Evolutionary conservation across 2,329 filamentous ascomycete species (phyloP), one percentile per base, ranked within the genome.

Genomic region (Diplodia scrobiculata): DNA sequence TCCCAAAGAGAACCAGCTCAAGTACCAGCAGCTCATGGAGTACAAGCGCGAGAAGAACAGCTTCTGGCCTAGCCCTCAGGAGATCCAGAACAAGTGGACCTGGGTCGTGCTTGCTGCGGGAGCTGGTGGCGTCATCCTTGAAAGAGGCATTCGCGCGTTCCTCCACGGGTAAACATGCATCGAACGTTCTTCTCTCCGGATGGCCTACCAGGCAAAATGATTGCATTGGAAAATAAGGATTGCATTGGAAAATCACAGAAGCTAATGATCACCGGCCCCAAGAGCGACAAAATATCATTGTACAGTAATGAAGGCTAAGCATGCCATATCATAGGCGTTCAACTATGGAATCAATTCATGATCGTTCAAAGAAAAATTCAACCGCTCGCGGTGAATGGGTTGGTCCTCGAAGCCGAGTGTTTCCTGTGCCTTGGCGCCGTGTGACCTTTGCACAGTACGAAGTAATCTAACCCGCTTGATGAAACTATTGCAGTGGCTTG

Each of bases 21-120:
- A 87, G 73, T 80, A 83, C 60, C 75, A 79, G 51, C 81, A 87
- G 68, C 77, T 87, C 21, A 76, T 82, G 70, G 72, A 80, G 64
- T 87, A 84, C 77, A 79, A 79, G 60, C 68, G 74, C 25, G 80
- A 84, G 70, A 85, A 86, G 74, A 87, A 88, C 70, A 82, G 83
- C 47, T 85, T 88, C 74, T 88, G 85, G 85, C 86, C 85, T 1
- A 76, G 76, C 11, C 55, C 79, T 1, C 73, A 77, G 34, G 83
- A 87, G 73, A 65, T 84, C 7, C 73, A 71, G 25, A 87, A 87
- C 69, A 81, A 82, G 67, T 88, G 85, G 86, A 72, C 82, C 2
- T 84, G 84, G 82, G 77, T 77, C 25, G 79, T 87, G 0, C 67
- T 83, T 11, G 84, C 80, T 1, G 76, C 79, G 47, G 85, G 86